Conservation (phyloP, 768 basidiomycete species). For the Termitomyces titanicus region DNA sequence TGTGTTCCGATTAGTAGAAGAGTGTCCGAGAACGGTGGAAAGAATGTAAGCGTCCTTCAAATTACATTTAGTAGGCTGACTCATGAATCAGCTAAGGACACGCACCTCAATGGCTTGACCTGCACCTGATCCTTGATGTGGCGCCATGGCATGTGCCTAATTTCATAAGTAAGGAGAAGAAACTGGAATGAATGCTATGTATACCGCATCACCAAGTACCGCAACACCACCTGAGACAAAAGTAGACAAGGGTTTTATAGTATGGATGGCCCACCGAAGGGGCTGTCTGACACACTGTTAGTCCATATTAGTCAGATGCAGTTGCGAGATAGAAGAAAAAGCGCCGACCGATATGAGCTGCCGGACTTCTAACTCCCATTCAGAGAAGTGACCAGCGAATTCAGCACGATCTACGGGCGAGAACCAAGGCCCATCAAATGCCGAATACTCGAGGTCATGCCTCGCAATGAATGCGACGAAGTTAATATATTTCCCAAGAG, state of each 20-base stretch:
- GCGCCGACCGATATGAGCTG: constrained; percentile 47
- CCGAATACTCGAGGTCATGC: constrained; percentile 49
- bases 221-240: constrained; percentile 48
- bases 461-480: constrained; percentile 53
- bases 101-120: constrained; percentile 55
- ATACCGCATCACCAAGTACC: constrained; percentile 50
- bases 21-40: constrained; percentile 42
- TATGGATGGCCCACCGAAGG: constrained; percentile 63
- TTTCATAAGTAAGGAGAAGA: neutral
- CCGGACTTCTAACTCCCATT: constrained; percentile 61
- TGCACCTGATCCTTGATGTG: constrained; percentile 56
- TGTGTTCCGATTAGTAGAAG: constrained; percentile 32
- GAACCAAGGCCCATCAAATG: constrained; percentile 50
- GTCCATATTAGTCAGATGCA: neutral
- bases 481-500: constrained; percentile 55
- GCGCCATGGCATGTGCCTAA: constrained; percentile 50
- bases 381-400: constrained; percentile 38
- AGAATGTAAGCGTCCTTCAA: constrained; percentile 50
- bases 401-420: constrained; percentile 41
- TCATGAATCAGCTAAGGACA: neutral
- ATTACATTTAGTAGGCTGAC: neutral
- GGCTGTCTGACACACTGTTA: constrained; percentile 49
- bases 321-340: neutral
- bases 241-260: constrained; percentile 45
- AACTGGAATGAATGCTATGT: neutral